phyloP scores from a whole-genome alignment of 495 filamentous ascomycete species.

The Oidiodendron maius region DNA sequence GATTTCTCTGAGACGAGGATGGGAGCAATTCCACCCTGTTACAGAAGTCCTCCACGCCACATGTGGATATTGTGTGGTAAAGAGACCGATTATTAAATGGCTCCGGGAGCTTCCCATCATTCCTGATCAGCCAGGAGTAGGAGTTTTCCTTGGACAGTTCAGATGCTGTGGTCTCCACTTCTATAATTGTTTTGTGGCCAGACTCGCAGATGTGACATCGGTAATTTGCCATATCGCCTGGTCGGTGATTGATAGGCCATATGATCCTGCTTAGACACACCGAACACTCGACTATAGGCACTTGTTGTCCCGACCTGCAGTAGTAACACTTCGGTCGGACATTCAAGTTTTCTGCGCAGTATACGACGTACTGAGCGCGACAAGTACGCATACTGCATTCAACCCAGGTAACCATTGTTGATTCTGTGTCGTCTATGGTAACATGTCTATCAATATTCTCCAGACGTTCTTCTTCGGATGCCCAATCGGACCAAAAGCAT shows the following conservation, averaged over 20 bases:
- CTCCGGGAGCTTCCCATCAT: constrained; percentile 24
- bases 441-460: constrained; percentile 17
- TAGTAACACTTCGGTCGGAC: constrained; percentile 40
- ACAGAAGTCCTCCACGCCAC: constrained; percentile 24
- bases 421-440: constrained; percentile 22
- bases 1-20: not conserved
- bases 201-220: constrained; percentile 30
- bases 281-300: constrained; percentile 28
- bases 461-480: constrained; percentile 9
- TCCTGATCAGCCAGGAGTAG: constrained; percentile 31
- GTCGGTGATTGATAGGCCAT: constrained; percentile 33
- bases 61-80: constrained; percentile 30
- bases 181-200: constrained; percentile 25
- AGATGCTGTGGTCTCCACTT: constrained; percentile 25
- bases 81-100: constrained; percentile 33
- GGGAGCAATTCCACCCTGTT: constrained; percentile 33
- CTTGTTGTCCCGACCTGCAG: constrained; percentile 25
- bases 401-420: constrained; percentile 30
- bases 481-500: constrained; percentile 19
- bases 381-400: constrained; percentile 34
- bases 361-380: constrained; percentile 42
- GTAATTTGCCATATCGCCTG: constrained; percentile 20
- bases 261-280: constrained; percentile 37
- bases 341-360: constrained; percentile 28
- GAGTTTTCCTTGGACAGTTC: constrained; percentile 30